Percentiles rank a stretch among this genome's conserved stretches.
These are phyloP conservation scores for Stachybotrys chlorohalonatus DNA, from an alignment of 2,329 filamentous ascomycete species.

Conservation along the genomic window DNA sequence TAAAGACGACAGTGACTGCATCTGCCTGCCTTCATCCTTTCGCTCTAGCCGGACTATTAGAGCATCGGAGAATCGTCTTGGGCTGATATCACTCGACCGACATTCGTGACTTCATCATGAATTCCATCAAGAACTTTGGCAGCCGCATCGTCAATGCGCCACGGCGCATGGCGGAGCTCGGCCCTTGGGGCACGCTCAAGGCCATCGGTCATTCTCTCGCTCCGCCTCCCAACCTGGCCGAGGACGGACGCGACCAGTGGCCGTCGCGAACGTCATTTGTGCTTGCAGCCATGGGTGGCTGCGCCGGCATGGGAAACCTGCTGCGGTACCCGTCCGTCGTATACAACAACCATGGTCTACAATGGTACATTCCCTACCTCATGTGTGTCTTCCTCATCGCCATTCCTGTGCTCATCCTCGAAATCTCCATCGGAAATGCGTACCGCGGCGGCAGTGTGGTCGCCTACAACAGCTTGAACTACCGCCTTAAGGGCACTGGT, in stretches of 20 bases:
- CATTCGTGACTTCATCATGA: neutral
- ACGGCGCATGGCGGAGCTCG: conserved; percentile 8
- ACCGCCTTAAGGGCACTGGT: conserved; percentile 43
- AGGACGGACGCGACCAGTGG: conserved; percentile 43
- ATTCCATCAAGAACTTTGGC: conserved; percentile 4
- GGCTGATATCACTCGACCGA: neutral
- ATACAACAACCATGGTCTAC: conserved; percentile 51
- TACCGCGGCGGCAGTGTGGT: conserved; percentile 47
- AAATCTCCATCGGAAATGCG: conserved; percentile 62
- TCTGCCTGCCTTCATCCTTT: neutral
- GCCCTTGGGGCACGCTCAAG: conserved; percentile 11
- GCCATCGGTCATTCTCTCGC: conserved; percentile 23
- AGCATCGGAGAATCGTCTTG: neutral
- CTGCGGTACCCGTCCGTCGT: conserved; percentile 48
- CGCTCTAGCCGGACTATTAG: too few species aligned
- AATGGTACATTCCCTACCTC: conserved; percentile 52
- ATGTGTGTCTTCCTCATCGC: conserved; percentile 44
- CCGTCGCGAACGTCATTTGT: conserved; percentile 45
- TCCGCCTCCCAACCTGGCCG: conserved; percentile 24
- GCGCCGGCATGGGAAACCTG: conserved; percentile 48
- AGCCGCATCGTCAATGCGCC: neutral
- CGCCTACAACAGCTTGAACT: conserved; percentile 43
- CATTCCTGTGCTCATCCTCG: conserved; percentile 42
- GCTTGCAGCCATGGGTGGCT: conserved; percentile 49
- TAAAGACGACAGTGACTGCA: neutral